Conservation (phyloP, 768 basidiomycete species). For the Neoboletus brunneissimus region DNA sequence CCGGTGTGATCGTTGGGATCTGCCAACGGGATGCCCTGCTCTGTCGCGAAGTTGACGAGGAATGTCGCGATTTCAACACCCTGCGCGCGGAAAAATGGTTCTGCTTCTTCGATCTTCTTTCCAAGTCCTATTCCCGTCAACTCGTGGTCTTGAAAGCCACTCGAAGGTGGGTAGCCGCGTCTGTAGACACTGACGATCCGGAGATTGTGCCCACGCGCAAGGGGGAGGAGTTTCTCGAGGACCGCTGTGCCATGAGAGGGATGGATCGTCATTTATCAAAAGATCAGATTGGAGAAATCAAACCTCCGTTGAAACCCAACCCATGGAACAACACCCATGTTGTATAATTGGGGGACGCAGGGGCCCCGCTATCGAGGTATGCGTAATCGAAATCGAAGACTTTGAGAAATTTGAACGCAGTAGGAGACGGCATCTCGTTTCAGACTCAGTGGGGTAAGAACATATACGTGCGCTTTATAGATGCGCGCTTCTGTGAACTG, state of each 20-base stretch:
- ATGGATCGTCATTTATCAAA: neutral
- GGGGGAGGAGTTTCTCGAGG: constrained; percentile 22
- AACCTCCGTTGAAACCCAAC: constrained; percentile 23
- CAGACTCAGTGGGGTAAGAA: too few species aligned
- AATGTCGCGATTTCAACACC: constrained; percentile 22
- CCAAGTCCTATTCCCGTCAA: constrained; percentile 5
- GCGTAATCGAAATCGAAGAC: constrained; percentile 17
- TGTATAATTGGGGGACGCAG: constrained; percentile 15
- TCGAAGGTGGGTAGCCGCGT: constrained; percentile 29
- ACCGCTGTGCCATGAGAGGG: neutral
- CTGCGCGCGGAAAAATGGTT: constrained; percentile 13
- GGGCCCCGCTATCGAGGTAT: constrained; percentile 24
- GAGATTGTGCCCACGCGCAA: constrained; percentile 19
- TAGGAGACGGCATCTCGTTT: constrained; percentile 2
- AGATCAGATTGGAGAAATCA: neutral
- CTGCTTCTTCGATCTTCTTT: constrained; percentile 18
- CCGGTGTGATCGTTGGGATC: neutral
- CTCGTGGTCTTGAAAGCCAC: constrained; percentile 17
- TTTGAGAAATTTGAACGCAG: constrained; percentile 8
- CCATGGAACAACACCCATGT: constrained; percentile 25
- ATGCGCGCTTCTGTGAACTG: too few species aligned
- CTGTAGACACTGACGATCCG: constrained; percentile 26
- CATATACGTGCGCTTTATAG: too few species aligned
- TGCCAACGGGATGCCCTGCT: constrained; percentile 14
- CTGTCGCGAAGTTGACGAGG: constrained; percentile 13